These are phyloP conservation scores for Mentha longifolia DNA, from an alignment of 257 asterid genomes.

Conservation along the genomic window DNA sequence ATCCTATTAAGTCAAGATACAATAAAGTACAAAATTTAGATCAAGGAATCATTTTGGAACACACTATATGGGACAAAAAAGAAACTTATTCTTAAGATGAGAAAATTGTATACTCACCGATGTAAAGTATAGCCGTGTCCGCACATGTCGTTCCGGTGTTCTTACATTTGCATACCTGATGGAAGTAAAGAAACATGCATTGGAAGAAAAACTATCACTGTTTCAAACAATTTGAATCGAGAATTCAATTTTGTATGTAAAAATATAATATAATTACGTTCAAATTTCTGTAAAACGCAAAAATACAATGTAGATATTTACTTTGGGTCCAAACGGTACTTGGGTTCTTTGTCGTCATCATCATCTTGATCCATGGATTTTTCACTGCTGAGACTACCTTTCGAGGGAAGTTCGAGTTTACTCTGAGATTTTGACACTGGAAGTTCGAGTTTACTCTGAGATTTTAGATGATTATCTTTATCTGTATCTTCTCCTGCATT, in stretches of 20 bases:
- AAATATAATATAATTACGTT: slow-evolving; percentile 1
- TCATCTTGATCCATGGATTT: slow-evolving; percentile 73
- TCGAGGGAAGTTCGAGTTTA: slow-evolving; percentile 52
- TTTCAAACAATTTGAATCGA: slow-evolving; percentile 6
- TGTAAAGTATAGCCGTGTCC: slow-evolving; percentile 91
- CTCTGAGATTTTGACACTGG: slow-evolving; percentile 45
- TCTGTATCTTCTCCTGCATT: slow-evolving; percentile 66
- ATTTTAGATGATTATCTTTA: slow-evolving; percentile 37
- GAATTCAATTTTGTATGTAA: slow-evolving; percentile 6
- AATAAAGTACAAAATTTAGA: too few species aligned
- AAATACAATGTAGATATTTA: slow-evolving; percentile 33
- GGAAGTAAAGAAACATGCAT: slow-evolving; percentile 34
- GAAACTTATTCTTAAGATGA: not conserved
- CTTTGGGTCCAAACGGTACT: slow-evolving; percentile 96
- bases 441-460: slow-evolving; percentile 51
- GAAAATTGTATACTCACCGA: slow-evolving; percentile 62
- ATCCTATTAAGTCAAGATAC: too few species aligned
- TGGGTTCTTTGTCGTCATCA: slow-evolving; percentile 87
- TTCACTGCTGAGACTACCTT: slow-evolving; percentile 65
- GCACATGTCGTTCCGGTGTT: slow-evolving; percentile 91
- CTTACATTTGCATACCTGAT: slow-evolving; percentile 83
- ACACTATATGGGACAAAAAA: not conserved
- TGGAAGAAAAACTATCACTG: slow-evolving; percentile 18
- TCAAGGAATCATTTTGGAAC: too few species aligned
- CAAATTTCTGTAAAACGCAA: not conserved